phyloP scores from a whole-genome alignment of 2,329 filamentous ascomycete species.

The Aureobasidium vineae region DNA sequence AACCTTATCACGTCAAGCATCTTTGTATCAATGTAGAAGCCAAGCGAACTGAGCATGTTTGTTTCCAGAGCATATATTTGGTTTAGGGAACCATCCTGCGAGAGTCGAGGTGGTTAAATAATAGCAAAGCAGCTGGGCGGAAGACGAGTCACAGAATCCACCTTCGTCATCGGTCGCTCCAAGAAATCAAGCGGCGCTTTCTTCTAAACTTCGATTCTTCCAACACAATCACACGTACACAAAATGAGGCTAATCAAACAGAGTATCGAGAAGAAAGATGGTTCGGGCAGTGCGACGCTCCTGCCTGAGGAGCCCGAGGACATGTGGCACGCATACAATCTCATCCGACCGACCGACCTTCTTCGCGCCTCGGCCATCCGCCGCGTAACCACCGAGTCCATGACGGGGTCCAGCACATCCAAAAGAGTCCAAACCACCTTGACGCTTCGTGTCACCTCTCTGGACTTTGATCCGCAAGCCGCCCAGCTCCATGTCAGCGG shows the following conservation, averaged over 20 bases:
- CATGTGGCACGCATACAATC: slow-evolving; percentile 77
- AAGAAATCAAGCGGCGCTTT: slow-evolving; percentile 1
- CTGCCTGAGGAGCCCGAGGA: slow-evolving; percentile 72
- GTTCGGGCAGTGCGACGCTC: slow-evolving; percentile 64
- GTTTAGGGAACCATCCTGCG: not conserved
- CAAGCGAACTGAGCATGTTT: not conserved
- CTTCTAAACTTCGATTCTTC: not conserved
- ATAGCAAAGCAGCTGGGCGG: not conserved
- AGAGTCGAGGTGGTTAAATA: not conserved
- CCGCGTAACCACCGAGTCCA: slow-evolving; percentile 60
- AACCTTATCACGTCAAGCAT: not conserved
- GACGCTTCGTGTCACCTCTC: slow-evolving; percentile 61
- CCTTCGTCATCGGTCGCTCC: slow-evolving; percentile 17
- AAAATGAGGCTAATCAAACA: slow-evolving; percentile 66
- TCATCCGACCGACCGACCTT: slow-evolving; percentile 64
- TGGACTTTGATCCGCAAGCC: slow-evolving; percentile 68
- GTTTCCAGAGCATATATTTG: not conserved
- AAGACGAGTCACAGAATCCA: slow-evolving; percentile 12
- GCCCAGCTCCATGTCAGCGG: slow-evolving; percentile 68
- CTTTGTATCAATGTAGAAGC: not conserved
- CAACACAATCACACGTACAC: not conserved
- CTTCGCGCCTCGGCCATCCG: slow-evolving; percentile 66
- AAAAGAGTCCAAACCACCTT: slow-evolving; percentile 63
- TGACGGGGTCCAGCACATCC: slow-evolving; percentile 62
- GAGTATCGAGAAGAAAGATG: slow-evolving; percentile 61